Base-by-base conservation (phyloP, 176 grass and related monocot species). In the Cocos nucifera region DNA sequence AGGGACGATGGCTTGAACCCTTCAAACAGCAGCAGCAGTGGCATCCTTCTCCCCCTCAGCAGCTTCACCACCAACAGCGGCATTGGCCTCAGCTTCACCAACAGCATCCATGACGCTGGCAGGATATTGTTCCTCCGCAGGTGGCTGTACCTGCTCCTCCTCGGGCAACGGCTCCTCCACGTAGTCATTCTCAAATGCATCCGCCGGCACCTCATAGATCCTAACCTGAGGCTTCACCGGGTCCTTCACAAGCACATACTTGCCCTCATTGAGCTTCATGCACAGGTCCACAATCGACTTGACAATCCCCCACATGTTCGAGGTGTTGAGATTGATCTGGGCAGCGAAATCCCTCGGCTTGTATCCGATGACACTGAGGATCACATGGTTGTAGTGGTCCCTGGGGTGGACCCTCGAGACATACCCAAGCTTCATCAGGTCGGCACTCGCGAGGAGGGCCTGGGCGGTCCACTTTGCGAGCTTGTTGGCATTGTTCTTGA, bases 241-340 rank as follows among this genome's bases (percentile, higher is more conserved):
- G 8, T 62, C 59, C 29, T 62, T 62, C 17, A 62, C 59, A 49
- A 62, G 59, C 28, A 62, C 59, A 49, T 62, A 62, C 44, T 62
- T 62, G 9, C 59, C 59, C n/a, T 62, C 59, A 21, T 62, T 62
- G 16, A 62, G 59, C 59, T 62, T 62, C 59, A 62, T 62, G 59
- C 59, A 62, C 19, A 62, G 28, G 30, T 62, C 59, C 0, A 49
- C 59, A 4, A 62, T 62, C 0, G 59, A 62, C 19, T 62, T 62
- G 4, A 62, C 59, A 21, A 62, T 62, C 29, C 59, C 59, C 59
- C 59, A 49, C 59, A 62, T 62, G 18, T 62, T 62, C 0, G 59
- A 48, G 4, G 59, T 62, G 28, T 62, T 62, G 30, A 62, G 59
- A 12, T 62, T 62, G n/a, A 62, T 62, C 18, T 62, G 59, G 17